Evolutionary conservation across 106 monocot species (phyloP).

Genomic region (Acorus gramineus): DNA sequence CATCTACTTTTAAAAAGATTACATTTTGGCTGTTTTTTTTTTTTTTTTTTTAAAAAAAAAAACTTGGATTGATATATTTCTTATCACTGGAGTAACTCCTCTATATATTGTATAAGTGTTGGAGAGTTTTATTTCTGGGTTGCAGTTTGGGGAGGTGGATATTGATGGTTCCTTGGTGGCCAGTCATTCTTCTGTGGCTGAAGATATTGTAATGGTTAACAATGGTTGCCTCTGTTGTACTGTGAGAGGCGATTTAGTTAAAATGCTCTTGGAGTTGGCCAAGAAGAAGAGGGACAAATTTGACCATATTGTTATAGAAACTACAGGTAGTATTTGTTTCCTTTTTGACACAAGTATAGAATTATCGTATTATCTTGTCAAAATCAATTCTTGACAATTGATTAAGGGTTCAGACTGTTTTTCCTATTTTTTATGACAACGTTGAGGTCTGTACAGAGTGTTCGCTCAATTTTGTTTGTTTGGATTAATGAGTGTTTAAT

Average conservation of each 20-base stretch:
- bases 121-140: slow-evolving; percentile 3
- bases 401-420: too few species aligned
- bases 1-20: neutral
- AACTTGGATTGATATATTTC: too few species aligned
- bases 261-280: slow-evolving; percentile 86
- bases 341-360: neutral
- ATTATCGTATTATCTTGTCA: neutral
- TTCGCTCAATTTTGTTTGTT: too few species aligned
- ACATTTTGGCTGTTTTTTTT: neutral
- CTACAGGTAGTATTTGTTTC: slow-evolving; percentile 50
- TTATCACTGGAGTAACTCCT: too few species aligned
- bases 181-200: slow-evolving; percentile 72
- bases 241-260: slow-evolving; percentile 84
- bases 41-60: neutral
- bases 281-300: slow-evolving; percentile 75
- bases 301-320: slow-evolving; percentile 91
- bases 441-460: neutral
- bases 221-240: slow-evolving; percentile 96
- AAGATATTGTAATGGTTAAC: slow-evolving; percentile 95
- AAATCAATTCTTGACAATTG: neutral
- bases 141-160: slow-evolving; percentile 94
- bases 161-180: slow-evolving; percentile 89
- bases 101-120: too few species aligned
- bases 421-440: neutral
- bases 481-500: neutral